Percentiles rank a stretch among this genome's conserved stretches.
These are phyloP conservation scores for Aspergillus spinulosporus DNA, from an alignment of 2,329 filamentous ascomycete genomes.

Conservation along the genomic window DNA sequence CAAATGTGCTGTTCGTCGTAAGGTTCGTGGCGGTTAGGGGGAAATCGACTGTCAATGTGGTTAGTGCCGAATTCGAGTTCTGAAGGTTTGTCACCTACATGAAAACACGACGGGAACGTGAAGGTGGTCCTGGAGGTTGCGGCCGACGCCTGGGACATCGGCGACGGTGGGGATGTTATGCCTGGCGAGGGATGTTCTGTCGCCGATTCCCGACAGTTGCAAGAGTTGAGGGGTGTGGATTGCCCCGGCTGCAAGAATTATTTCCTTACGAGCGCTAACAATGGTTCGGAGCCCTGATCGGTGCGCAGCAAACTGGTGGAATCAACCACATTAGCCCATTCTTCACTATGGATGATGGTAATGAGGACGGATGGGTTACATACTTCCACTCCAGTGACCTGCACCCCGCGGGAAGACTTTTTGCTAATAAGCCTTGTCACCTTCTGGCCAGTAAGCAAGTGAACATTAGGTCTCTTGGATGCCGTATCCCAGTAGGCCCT, in stretches of 20 bases:
- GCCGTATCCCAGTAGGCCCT: constrained; percentile 8
- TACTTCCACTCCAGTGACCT: neutral
- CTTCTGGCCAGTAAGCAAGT: constrained; percentile 1
- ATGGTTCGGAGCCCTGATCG: neutral
- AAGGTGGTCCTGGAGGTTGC: constrained; percentile 13
- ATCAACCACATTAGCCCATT: too few species aligned
- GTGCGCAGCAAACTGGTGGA: neutral
- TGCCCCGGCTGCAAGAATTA: constrained; percentile 10
- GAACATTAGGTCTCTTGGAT: neutral
- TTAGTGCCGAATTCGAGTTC: neutral
- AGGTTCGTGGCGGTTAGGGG: constrained; percentile 11
- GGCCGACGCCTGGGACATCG: constrained; percentile 7
- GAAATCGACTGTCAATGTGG: constrained; percentile 7
- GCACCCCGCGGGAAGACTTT: neutral
- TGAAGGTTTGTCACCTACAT: neutral
- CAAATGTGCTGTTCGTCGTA: constrained; percentile 11
- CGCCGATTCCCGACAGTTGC: constrained; percentile 11
- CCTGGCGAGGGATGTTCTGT: neutral
- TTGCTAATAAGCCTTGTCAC: constrained; percentile 4
- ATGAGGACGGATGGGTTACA: neutral
- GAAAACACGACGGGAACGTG: constrained; percentile 10
- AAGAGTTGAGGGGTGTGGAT: constrained; percentile 12
- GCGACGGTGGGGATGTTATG: constrained; percentile 5
- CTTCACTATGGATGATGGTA: too few species aligned
- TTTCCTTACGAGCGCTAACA: constrained; percentile 6